Conservation (phyloP, 352 stramenopile genomes). For the Pythium dissimile region DNA sequence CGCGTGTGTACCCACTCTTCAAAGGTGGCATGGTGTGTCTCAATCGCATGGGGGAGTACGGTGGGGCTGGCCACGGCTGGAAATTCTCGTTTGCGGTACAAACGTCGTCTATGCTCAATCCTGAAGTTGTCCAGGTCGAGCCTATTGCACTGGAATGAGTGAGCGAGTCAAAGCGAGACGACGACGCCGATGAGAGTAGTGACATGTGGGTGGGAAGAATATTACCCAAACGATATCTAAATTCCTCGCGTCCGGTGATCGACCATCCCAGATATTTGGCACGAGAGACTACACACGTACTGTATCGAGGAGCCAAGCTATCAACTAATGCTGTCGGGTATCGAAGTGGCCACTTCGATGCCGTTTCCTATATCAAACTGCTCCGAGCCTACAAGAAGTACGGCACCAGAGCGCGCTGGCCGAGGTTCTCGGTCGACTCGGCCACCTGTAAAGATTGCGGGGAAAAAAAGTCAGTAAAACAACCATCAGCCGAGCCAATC, state of each 20-base stretch:
- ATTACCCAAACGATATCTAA: conserved; percentile 18
- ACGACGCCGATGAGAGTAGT: too few relatives aligned
- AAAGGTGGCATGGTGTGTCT: conserved; percentile 79
- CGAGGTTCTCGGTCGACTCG: conserved; percentile 77
- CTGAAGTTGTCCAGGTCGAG: conserved; percentile 49
- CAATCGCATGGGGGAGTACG: conserved; percentile 67
- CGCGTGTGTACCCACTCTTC: conserved; percentile 51
- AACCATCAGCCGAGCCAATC: too few relatives aligned
- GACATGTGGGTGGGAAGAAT: conserved; percentile 2
- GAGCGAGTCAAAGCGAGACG: background rate
- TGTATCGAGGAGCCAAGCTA: conserved; percentile 19
- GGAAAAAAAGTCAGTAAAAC: conserved; percentile 4
- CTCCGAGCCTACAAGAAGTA: conserved; percentile 76
- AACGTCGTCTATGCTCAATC: conserved; percentile 46
- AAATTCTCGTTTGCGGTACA: conserved; percentile 71
- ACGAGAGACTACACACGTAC: background rate
- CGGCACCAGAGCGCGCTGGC: conserved; percentile 71
- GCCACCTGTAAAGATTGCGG: conserved; percentile 39
- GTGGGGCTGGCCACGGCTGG: conserved; percentile 72
- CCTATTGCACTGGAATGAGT: conserved; percentile 28
- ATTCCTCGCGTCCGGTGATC: conserved; percentile 6
- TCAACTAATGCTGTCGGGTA: conserved; percentile 15
- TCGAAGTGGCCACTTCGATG: background rate
- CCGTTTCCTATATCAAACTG: background rate
- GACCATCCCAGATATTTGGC: too few relatives aligned